Evolutionary conservation across 2,329 filamentous ascomycete species (phyloP).

Genomic region (Juglanconis oblonga): DNA sequence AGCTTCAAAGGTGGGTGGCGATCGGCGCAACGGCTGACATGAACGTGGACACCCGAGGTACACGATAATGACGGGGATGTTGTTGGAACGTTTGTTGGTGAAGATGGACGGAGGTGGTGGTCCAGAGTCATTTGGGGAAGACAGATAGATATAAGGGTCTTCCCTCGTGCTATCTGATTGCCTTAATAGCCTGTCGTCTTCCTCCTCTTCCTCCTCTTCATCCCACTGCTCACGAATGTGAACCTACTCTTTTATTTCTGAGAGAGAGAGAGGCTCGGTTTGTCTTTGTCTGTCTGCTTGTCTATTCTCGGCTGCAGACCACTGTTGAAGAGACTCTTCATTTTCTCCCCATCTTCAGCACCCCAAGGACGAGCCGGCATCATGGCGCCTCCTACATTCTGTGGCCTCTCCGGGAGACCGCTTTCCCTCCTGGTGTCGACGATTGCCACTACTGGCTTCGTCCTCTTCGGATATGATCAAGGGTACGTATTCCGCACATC

Average conservation of each 20-base stretch:
- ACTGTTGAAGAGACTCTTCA: background rate
- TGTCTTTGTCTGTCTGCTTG: background rate
- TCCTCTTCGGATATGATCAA: conserved; percentile 59
- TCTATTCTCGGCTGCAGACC: background rate
- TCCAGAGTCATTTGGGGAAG: too few relatives aligned
- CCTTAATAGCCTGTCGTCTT: background rate
- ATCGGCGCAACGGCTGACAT: background rate
- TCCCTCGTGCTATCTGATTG: background rate
- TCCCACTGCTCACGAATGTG: background rate
- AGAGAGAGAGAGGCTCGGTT: background rate
- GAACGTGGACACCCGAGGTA: background rate
- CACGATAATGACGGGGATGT: background rate
- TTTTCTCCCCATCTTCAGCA: background rate
- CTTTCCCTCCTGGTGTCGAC: conserved; percentile 57
- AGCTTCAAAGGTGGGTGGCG: background rate
- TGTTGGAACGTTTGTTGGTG: background rate
- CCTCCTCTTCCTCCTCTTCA: background rate
- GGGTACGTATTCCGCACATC: conserved; percentile 30
- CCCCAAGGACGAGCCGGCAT: background rate
- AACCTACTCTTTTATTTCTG: background rate
- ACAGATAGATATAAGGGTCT: background rate
- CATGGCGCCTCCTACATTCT: conserved; percentile 44
- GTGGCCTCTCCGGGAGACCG: conserved; percentile 56
- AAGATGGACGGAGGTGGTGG: too few relatives aligned
- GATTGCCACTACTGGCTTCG: conserved; percentile 62